Evolutionary conservation across 1,139 yeast species (phyloP).

Genomic region (Kodamaea anthophila): DNA sequence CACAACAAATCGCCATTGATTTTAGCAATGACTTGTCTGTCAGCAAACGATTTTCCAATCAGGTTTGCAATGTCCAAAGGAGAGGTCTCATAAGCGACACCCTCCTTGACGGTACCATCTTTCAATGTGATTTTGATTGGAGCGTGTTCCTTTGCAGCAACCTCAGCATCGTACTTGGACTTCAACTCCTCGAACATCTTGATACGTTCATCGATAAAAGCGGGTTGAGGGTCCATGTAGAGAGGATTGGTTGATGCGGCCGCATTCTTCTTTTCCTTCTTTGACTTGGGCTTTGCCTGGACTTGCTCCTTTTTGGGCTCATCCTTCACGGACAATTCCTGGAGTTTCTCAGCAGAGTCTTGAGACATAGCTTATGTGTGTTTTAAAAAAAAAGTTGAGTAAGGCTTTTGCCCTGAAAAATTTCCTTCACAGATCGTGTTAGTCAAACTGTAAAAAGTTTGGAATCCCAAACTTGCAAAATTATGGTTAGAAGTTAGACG

Average conservation of each 20-base stretch:
- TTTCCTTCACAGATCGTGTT: no score
- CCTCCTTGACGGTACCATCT: slow-evolving; percentile 78
- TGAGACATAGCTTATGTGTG: slow-evolving; percentile 13
- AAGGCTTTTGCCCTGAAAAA: no score
- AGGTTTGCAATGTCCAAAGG: slow-evolving; percentile 81
- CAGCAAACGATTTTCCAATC: slow-evolving; percentile 77
- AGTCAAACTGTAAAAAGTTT: no score
- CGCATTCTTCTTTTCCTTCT: slow-evolving; percentile 25
- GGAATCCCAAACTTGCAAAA: no score
- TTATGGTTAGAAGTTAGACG: no score
- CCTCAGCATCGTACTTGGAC: slow-evolving; percentile 67
- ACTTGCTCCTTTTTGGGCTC: slow-evolving; percentile 18
- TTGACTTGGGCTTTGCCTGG: slow-evolving; percentile 14
- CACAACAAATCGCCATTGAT: slow-evolving; percentile 71
- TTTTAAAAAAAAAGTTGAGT: no score
- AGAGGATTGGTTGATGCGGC: slow-evolving; percentile 31
- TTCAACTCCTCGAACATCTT: slow-evolving; percentile 75
- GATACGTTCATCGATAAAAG: slow-evolving; percentile 73
- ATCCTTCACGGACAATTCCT: slow-evolving; percentile 42
- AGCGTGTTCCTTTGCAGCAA: slow-evolving; percentile 51
- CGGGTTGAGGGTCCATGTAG: slow-evolving; percentile 71
- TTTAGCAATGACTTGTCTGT: slow-evolving; percentile 85
- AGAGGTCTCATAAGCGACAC: slow-evolving; percentile 81
- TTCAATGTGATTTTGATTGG: slow-evolving; percentile 77
- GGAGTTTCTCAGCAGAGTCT: slow-evolving; percentile 42